Percentiles rank a stretch among this genome's conserved stretches.
Conservation (phyloP, 192 early-diverging fungal genomes). For the Backusella tuberculispora region DNA sequence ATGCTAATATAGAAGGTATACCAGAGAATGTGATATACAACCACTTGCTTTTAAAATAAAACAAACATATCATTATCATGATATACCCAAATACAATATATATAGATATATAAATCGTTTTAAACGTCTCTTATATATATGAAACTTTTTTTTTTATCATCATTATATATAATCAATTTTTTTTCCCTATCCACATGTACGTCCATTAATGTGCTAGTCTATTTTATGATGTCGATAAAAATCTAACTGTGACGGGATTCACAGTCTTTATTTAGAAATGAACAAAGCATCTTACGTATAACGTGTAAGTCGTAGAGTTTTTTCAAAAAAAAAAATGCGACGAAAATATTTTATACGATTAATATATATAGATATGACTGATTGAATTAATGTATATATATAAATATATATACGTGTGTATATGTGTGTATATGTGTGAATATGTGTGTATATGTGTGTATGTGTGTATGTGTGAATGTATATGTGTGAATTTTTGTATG, state of each 20-base stretch:
- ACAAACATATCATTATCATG: too few relatives aligned
- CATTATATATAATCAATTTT: too few relatives aligned
- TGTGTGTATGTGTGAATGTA: not conserved
- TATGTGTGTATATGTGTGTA: not conserved
- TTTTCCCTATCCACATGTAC: not conserved
- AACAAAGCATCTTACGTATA: not conserved
- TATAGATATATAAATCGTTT: too few relatives aligned
- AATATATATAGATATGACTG: too few relatives aligned
- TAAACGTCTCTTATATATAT: too few relatives aligned
- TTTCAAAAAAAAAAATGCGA: not conserved
- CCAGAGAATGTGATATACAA: too few relatives aligned
- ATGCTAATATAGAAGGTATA: too few relatives aligned
- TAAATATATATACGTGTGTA: too few relatives aligned
- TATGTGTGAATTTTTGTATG: not conserved
- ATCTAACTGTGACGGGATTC: not conserved
- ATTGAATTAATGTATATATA: too few relatives aligned
- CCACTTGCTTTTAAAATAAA: too few relatives aligned
- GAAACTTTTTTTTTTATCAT: too few relatives aligned
- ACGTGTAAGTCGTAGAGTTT: not conserved
- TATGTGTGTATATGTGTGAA: not conserved
- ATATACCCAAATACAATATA: too few relatives aligned
- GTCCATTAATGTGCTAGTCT: not conserved
- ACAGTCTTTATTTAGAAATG: conserved; percentile 4
- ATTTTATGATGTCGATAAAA: conserved; percentile 3
- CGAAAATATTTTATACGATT: not conserved